Conservation (phyloP, 176 grass and related monocot species). For the Tillandsia fasciculata region DNA sequence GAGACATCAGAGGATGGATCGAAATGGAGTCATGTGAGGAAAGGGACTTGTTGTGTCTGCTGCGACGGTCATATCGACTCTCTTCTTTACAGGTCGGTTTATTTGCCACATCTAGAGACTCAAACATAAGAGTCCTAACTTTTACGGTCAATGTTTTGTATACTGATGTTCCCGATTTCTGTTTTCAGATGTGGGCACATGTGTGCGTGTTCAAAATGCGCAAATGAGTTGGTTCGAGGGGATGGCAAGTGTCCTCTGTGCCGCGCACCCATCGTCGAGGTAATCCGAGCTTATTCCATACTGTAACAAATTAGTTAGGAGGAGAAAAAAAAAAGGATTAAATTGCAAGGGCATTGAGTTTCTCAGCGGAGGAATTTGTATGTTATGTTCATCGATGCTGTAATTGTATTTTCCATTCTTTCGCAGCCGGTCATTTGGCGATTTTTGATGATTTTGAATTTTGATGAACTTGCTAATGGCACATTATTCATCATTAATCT, state of each 20-base stretch:
- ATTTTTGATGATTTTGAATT: background rate
- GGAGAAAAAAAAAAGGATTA: background rate
- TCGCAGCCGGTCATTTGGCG: background rate
- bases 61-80: constrained; percentile 82
- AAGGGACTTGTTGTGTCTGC: constrained; percentile 80
- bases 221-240: constrained; percentile 43
- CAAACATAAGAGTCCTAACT: background rate
- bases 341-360: constrained; percentile 4
- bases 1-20: constrained; percentile 29
- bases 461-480: background rate
- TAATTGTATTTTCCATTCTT: constrained; percentile 14
- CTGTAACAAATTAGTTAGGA: constrained; percentile 27
- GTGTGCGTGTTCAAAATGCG: constrained; percentile 84
- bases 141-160: background rate
- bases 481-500: background rate
- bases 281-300: constrained; percentile 74
- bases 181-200: constrained; percentile 71
- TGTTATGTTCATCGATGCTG: background rate
- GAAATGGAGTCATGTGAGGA: constrained; percentile 62
- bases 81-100: constrained; percentile 69
- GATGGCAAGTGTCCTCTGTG: constrained; percentile 76
- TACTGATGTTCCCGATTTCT: background rate
- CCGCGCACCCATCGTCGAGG: constrained; percentile 79
- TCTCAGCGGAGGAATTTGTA: constrained; percentile 3
- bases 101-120: background rate